These are phyloP conservation scores for Lumnitzera littorea DNA, from an alignment of 345 rosid species.

Conservation along the genomic window DNA sequence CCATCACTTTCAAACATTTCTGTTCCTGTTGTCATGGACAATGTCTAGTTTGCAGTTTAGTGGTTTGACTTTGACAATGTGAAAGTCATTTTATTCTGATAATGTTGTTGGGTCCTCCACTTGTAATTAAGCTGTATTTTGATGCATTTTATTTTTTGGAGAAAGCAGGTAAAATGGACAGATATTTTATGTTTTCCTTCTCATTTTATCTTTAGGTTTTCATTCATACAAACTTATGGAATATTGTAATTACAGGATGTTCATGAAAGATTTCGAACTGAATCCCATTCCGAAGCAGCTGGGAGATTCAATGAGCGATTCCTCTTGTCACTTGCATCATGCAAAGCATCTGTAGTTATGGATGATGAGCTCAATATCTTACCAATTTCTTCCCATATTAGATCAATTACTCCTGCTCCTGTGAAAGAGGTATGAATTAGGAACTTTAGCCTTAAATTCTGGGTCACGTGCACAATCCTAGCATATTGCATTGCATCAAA, in stretches of 20 bases:
- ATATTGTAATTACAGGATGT: constrained; percentile 63
- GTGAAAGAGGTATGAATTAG: constrained; percentile 45
- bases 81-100: too few relatives aligned
- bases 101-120: too few relatives aligned
- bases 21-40: too few relatives aligned
- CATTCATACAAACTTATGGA: constrained; percentile 2
- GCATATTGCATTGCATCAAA: too few relatives aligned
- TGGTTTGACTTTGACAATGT: too few relatives aligned
- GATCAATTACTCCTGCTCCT: constrained; percentile 54
- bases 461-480: neutral
- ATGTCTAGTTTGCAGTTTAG: too few relatives aligned
- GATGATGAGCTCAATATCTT: constrained; percentile 95
- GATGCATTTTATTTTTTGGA: too few relatives aligned
- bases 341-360: constrained; percentile 88
- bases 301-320: constrained; percentile 94
- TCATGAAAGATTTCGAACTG: constrained; percentile 92
- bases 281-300: constrained; percentile 81
- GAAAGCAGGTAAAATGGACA: too few relatives aligned
- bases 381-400: constrained; percentile 89
- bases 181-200: neutral
- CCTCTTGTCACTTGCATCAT: constrained; percentile 76
- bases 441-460: neutral
- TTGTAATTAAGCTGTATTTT: too few relatives aligned
- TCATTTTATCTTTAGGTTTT: neutral
- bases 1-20: too few relatives aligned